These are phyloP conservation scores for Botrytis tulipae DNA, from an alignment of 2,329 filamentous ascomycete genomes.

Conservation along the genomic window DNA sequence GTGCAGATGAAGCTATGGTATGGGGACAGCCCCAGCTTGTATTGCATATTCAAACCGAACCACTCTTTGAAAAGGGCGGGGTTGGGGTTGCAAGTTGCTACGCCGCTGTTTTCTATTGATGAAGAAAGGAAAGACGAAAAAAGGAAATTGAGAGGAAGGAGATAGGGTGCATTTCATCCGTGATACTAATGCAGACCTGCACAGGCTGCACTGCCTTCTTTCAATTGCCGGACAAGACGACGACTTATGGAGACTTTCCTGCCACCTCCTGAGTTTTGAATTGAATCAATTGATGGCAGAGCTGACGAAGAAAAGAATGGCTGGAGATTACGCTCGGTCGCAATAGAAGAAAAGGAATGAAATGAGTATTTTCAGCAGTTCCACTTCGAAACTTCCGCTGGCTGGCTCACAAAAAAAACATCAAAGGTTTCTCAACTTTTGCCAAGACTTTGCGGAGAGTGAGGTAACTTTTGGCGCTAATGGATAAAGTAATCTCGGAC, in stretches of 20 bases:
- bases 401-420: background rate
- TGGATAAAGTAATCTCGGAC: background rate
- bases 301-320: constrained; percentile 1
- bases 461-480: background rate
- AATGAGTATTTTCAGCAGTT: background rate
- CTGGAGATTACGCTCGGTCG: constrained; percentile 10
- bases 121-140: background rate
- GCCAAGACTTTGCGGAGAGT: constrained; percentile 9
- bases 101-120: background rate
- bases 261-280: background rate
- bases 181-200: background rate
- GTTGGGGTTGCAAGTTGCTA: background rate
- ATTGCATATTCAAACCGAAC: background rate
- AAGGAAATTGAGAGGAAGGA: background rate
- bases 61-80: constrained; percentile 12
- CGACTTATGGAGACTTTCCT: background rate
- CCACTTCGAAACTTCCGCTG: background rate
- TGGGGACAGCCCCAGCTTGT: constrained; percentile 1
- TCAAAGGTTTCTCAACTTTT: background rate
- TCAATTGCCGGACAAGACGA: background rate
- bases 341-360: background rate
- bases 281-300: background rate
- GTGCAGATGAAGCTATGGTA: constrained; percentile 4
- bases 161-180: background rate
- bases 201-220: constrained; percentile 2